Evolutionary conservation across 441 rosid species (phyloP).

Genomic region (Bruguiera hainesii): DNA sequence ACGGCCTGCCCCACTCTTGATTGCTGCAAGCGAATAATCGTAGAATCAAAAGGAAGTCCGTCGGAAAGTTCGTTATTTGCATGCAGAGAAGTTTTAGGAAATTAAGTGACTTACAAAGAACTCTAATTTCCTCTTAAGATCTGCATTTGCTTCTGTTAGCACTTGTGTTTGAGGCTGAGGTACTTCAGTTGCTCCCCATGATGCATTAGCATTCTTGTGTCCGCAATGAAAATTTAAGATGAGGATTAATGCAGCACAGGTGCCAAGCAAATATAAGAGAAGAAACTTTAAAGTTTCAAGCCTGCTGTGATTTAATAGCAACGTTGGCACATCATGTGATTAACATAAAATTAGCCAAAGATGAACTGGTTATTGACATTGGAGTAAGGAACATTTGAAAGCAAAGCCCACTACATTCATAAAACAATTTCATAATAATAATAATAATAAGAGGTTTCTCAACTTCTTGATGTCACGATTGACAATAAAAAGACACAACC

Average conservation of each 20-base stretch:
- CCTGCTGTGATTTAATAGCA: background rate
- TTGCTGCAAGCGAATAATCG: slow-evolving; percentile 49
- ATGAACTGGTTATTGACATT: background rate
- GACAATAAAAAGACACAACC: no score
- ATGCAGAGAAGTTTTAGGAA: background rate
- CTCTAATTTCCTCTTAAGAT: slow-evolving; percentile 61
- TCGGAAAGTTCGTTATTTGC: background rate
- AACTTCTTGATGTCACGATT: no score
- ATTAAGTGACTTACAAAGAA: slow-evolving; percentile 50
- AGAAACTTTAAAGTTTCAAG: background rate
- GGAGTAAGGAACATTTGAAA: background rate
- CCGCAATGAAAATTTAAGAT: slow-evolving; percentile 10
- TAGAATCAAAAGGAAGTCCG: background rate
- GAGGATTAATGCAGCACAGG: slow-evolving; percentile 9
- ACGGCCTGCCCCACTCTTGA: slow-evolving; percentile 54
- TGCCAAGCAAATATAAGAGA: background rate
- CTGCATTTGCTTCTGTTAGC: slow-evolving; percentile 30
- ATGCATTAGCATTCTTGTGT: slow-evolving; percentile 24
- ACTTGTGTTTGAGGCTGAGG: slow-evolving; percentile 16
- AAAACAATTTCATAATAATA: no score
- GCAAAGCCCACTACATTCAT: no score
- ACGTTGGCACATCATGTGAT: background rate
- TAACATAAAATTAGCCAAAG: background rate
- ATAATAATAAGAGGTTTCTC: no score
- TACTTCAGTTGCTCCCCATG: slow-evolving; percentile 19